A percentile compares a stretch with the other conserved stretches of the same genome.
These are phyloP conservation scores for Quercus phellos DNA, from an alignment of 331 rosid species.

Conservation along the genomic window DNA sequence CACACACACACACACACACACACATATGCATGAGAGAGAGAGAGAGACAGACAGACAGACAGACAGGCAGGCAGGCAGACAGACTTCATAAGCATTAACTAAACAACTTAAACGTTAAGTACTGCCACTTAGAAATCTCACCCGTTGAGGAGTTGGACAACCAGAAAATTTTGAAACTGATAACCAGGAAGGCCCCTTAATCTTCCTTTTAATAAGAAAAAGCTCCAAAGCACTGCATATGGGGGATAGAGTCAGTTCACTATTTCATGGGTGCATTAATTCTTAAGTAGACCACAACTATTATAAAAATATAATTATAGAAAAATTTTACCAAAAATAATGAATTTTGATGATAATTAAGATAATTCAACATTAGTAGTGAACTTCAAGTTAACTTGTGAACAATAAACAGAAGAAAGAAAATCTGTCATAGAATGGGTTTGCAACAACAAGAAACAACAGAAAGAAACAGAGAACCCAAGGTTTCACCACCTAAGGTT, in stretches of 20 bases:
- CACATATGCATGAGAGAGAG: no score
- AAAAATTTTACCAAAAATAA: not conserved
- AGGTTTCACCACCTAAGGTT: no score
- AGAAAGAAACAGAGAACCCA: no score
- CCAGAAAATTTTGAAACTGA: constrained; percentile 52
- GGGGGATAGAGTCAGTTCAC: constrained; percentile 28
- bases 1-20: not conserved
- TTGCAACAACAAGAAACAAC: no score
- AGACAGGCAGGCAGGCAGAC: not conserved
- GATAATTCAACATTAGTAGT: not conserved
- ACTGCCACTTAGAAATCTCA: constrained; percentile 29
- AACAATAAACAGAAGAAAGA: not conserved
- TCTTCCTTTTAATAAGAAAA: constrained; percentile 79
- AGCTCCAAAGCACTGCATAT: constrained; percentile 85
- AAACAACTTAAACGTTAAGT: not conserved
- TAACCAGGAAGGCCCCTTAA: constrained; percentile 90
- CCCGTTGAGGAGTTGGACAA: constrained; percentile 60
- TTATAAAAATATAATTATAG: not conserved
- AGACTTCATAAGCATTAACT: not conserved
- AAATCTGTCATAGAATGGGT: not conserved
- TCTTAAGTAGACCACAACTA: not conserved
- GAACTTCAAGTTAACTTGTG: not conserved
- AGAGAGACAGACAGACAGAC: not conserved
- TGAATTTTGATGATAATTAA: not conserved
- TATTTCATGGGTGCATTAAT: not conserved